These are phyloP conservation scores for Myxozyma mucilagina DNA, from an alignment of 805 yeast genomes.

Conservation along the genomic window DNA sequence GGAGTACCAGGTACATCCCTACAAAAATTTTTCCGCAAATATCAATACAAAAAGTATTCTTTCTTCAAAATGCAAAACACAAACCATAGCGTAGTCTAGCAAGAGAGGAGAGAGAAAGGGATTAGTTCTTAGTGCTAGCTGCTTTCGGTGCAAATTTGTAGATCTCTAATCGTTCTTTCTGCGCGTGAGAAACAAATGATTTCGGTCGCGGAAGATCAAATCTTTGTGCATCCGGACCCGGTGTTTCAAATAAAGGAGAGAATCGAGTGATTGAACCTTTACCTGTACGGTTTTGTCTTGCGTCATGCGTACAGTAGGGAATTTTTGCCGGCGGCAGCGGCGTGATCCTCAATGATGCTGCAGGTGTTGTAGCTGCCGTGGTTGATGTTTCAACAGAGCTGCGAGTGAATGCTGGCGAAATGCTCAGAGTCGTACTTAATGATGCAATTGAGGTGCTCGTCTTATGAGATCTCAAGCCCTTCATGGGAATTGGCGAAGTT, in stretches of 20 bases:
- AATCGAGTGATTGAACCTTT: background rate
- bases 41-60: background rate
- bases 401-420: background rate
- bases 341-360: background rate
- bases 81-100: too few species aligned
- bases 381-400: background rate
- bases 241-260: too few species aligned
- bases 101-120: too few species aligned
- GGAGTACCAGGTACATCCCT: background rate
- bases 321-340: background rate
- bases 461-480: background rate
- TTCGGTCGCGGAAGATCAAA: background rate
- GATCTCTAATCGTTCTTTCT: background rate
- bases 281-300: background rate
- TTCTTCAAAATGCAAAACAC: too few species aligned
- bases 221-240: background rate
- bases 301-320: background rate
- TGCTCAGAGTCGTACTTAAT: background rate
- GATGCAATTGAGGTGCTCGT: background rate
- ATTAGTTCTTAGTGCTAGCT: background rate
- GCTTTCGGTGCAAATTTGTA: background rate
- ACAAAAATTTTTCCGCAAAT: background rate
- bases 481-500: too few species aligned
- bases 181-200: slow-evolving; percentile 1
- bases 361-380: background rate